Evolutionary conservation across 2,329 filamentous ascomycete genomes (phyloP), one percentile per base, ranked within the genome.

Genomic region (Xylaria sp.): DNA sequence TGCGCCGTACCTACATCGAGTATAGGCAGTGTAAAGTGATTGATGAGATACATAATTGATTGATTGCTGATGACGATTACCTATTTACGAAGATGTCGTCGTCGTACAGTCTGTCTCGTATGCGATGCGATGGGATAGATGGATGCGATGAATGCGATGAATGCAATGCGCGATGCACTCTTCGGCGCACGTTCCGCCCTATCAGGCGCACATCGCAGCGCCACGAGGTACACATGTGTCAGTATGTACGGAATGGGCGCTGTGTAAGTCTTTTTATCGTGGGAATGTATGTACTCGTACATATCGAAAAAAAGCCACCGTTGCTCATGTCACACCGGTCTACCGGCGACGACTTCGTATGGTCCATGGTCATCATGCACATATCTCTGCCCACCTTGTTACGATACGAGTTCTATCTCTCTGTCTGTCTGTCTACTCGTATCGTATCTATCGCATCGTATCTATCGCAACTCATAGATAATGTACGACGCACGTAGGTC

Each of bases 121-220:
- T 16, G 44, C 13, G 7, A 47, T 47, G 16, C 16, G 16, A 16
- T 16, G 16, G 16, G 16, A 16, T 16, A 16, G 16, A 16, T 1
- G 16, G 16, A 16, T 16, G 16, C 16, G 16, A 16, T 16, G 16
- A 16, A 16, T 16, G 16, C 16, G 16, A 16, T 16, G 16, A 16
- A 16, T 16, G 16, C 16, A 4, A 47, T 47, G 16, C 16, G 16
- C 16, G 4, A 44, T 11, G 10, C 39, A 44, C 52, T 60, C 35
- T 46, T 48, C 44, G 37, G 11, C 39, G 44, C 44, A n/a, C 16
- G 44, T 47, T 55, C 54, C 46, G 60, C 60, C 60, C 60, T 60
- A 62, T 60, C 60, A 51, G 58, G 49, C 39, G 47, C 49, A 39
- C 37, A n/a, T 48, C 54, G 57, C 58, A 58, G 57, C 55, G 60